These are phyloP conservation scores for Suhomyces bribrorum DNA, from an alignment of 1,139 yeast genomes.

Conservation along the genomic window DNA sequence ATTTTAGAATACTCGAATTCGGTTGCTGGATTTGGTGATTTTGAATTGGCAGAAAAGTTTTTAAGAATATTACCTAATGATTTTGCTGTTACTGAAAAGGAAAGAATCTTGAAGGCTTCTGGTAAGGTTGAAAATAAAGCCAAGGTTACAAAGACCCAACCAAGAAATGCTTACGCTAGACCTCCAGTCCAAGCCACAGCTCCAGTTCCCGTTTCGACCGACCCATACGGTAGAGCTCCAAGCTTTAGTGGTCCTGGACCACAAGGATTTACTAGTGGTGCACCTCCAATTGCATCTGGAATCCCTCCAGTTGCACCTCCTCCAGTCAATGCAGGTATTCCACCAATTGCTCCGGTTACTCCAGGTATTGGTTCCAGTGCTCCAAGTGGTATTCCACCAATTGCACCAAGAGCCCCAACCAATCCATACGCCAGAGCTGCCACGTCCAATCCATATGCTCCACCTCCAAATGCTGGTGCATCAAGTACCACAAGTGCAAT, in stretches of 20 bases:
- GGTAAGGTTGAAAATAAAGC: slow-evolving; percentile 14
- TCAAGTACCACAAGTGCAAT: slow-evolving; percentile 7
- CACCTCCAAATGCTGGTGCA: slow-evolving; percentile 18
- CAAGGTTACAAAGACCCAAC: slow-evolving; percentile 7
- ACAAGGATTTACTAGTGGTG: slow-evolving; percentile 5
- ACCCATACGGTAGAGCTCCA: background rate
- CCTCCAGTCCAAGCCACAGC: slow-evolving; percentile 8
- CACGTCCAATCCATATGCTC: slow-evolving; percentile 31
- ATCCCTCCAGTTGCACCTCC: slow-evolving; percentile 6
- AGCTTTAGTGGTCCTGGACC: background rate
- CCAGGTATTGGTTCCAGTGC: slow-evolving; percentile 3
- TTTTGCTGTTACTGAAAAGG: slow-evolving; percentile 62
- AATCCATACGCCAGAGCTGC: slow-evolving; percentile 26
- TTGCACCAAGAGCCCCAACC: slow-evolving; percentile 9
- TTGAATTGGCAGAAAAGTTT: slow-evolving; percentile 75
- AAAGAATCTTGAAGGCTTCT: slow-evolving; percentile 69
- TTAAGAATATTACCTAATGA: slow-evolving; percentile 69
- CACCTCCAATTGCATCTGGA: slow-evolving; percentile 9
- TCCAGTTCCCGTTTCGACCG: background rate
- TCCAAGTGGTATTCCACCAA: slow-evolving; percentile 6
- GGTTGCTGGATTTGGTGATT: slow-evolving; percentile 80
- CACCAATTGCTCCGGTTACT: slow-evolving; percentile 10
- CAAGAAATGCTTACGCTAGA: slow-evolving; percentile 14
- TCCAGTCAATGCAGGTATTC: slow-evolving; percentile 8
- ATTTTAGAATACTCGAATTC: slow-evolving; percentile 78